phyloP scores from a whole-genome alignment of 2,329 filamentous ascomycete genomes.

The Xylariaceae sp. region DNA sequence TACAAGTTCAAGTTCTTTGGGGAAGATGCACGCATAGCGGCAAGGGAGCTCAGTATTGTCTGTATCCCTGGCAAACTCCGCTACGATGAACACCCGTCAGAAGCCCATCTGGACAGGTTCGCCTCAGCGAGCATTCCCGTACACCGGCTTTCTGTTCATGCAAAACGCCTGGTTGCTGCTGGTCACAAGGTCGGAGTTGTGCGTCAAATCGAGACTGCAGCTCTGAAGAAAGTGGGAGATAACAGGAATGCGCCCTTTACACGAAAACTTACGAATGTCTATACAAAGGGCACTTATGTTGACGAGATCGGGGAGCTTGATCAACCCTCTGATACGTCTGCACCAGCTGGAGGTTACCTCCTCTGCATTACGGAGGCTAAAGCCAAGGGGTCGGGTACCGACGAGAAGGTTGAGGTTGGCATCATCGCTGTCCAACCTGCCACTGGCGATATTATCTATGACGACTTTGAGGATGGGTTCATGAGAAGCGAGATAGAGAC shows the following conservation, averaged over 20 bases:
- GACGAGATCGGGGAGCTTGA: slow-evolving; percentile 85
- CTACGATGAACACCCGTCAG: slow-evolving; percentile 89
- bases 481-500: slow-evolving; percentile 97
- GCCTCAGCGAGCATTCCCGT: slow-evolving; percentile 94
- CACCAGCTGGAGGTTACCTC: slow-evolving; percentile 73
- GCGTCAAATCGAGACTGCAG: slow-evolving; percentile 88
- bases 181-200: slow-evolving; percentile 97
- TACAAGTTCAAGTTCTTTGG: slow-evolving; percentile 99
- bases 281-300: slow-evolving; percentile 96
- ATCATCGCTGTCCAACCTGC: slow-evolving; percentile 91
- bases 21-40: slow-evolving; percentile 83
- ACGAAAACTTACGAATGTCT: slow-evolving; percentile 89
- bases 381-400: slow-evolving; percentile 72
- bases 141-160: slow-evolving; percentile 85
- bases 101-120: slow-evolving; percentile 86
- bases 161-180: slow-evolving; percentile 84
- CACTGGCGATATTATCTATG: slow-evolving; percentile 93
- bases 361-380: slow-evolving; percentile 86
- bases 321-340: slow-evolving; percentile 41
- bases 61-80: slow-evolving; percentile 94
- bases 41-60: slow-evolving; percentile 87
- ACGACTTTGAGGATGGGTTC: slow-evolving; percentile 94
- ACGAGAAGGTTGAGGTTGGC: slow-evolving; percentile 89
- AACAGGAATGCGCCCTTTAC: slow-evolving; percentile 91
- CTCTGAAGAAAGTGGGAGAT: slow-evolving; percentile 89